These are phyloP conservation scores for Zarea fungicola DNA, from an alignment of 2,329 filamentous ascomycete species.

Conservation along the genomic window DNA sequence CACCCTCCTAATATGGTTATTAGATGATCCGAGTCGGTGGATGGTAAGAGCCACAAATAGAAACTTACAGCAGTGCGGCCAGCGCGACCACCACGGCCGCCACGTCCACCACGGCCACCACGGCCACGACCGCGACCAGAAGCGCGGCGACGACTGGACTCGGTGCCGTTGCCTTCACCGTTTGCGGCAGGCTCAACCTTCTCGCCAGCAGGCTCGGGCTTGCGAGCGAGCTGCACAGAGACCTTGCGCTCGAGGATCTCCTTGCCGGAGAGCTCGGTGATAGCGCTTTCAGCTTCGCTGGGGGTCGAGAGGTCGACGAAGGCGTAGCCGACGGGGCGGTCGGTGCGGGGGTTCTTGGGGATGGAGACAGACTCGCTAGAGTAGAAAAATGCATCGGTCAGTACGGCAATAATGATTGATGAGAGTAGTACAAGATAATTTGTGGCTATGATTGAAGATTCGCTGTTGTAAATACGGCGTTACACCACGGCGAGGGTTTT, in stretches of 20 bases:
- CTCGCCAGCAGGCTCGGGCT: conserved; percentile 81
- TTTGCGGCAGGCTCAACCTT: conserved; percentile 69
- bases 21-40: neutral
- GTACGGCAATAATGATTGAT: conserved; percentile 20
- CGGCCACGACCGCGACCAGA: conserved; percentile 64
- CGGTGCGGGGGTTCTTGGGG: conserved; percentile 98
- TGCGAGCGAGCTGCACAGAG: conserved; percentile 96
- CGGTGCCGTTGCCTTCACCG: conserved; percentile 68
- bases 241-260: conserved; percentile 98
- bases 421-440: neutral
- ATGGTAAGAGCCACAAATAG: neutral
- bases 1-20: conserved; percentile 24
- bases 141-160: conserved; percentile 58
- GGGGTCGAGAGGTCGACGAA: conserved; percentile 97
- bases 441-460: neutral
- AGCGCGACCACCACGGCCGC: conserved; percentile 52
- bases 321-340: conserved; percentile 95
- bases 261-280: conserved; percentile 91
- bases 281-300: conserved; percentile 90
- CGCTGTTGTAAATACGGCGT: neutral
- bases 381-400: conserved; percentile 18
- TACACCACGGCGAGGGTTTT: too few species aligned
- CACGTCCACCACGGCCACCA: conserved; percentile 62
- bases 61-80: conserved; percentile 37
- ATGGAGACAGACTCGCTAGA: conserved; percentile 95